Conservation (phyloP, 106 monocot genomes). For the Platanthera zijinensis region DNA sequence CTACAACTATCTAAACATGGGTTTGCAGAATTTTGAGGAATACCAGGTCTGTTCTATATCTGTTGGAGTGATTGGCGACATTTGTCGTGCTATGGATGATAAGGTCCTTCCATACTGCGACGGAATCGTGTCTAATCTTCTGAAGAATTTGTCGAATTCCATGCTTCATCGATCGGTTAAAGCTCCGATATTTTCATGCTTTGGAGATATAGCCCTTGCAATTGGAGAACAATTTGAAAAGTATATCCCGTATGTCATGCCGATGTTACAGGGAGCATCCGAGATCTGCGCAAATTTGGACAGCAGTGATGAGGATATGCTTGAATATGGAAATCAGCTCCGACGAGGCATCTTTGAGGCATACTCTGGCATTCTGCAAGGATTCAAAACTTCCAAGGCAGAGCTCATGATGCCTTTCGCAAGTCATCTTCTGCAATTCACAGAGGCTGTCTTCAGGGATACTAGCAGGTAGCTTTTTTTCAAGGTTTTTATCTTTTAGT, state of each 20-base stretch:
- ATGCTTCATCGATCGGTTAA: constrained; percentile 21
- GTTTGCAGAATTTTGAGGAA: constrained; percentile 24
- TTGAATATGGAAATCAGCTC: constrained; percentile 81
- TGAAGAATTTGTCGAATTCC: constrained; percentile 19
- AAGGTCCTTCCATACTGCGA: constrained; percentile 25
- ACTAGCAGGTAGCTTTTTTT: constrained; percentile 28
- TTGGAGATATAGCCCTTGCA: constrained; percentile 25
- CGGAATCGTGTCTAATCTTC: constrained; percentile 22
- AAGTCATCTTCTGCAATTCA: constrained; percentile 58
- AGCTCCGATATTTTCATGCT: constrained; percentile 24
- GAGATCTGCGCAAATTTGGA: constrained; percentile 25
- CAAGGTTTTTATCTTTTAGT: background rate
- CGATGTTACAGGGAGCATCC: constrained; percentile 23
- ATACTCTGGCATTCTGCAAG: constrained; percentile 90
- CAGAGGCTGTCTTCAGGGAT: constrained; percentile 39
- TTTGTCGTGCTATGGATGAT: constrained; percentile 21
- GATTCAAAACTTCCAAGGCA: constrained; percentile 76
- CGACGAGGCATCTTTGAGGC: constrained; percentile 87
- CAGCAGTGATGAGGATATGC: constrained; percentile 58
- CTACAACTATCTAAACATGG: constrained; percentile 21
- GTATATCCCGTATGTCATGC: constrained; percentile 15
- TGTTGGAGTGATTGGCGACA: constrained; percentile 24
- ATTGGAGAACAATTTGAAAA: constrained; percentile 28
- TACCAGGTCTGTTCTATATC: constrained; percentile 28
- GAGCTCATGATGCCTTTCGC: constrained; percentile 64